phyloP scores from a whole-genome alignment of 2,329 filamentous ascomycete species.

The Trichoderma brevicompactum region DNA sequence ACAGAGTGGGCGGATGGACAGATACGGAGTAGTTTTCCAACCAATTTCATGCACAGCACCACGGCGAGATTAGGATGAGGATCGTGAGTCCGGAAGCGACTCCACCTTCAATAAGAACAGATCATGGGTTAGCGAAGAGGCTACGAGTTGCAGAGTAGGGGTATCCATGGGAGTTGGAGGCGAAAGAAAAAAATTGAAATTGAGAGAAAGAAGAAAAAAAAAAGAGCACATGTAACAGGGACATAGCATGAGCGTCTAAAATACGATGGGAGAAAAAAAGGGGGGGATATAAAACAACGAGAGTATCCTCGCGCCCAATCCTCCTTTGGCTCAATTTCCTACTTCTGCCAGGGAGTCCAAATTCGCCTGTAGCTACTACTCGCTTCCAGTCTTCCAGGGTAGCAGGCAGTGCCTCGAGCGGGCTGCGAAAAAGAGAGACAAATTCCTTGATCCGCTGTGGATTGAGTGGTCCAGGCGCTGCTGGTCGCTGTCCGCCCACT shows the following conservation, averaged over 20 bases:
- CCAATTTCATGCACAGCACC: conserved; percentile 27
- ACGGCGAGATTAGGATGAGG: conserved; percentile 27
- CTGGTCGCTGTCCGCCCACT: conserved; percentile 9
- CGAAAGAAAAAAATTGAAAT: neutral
- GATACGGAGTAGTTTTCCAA: conserved; percentile 22
- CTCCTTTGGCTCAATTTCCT: neutral
- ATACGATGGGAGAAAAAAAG: neutral
- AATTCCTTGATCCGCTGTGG: conserved; percentile 19
- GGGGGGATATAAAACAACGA: conserved; percentile 23
- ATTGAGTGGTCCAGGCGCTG: conserved; percentile 14
- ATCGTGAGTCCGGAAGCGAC: conserved; percentile 26
- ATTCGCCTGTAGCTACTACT: neutral
- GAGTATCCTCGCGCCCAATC: neutral
- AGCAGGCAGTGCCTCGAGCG: neutral
- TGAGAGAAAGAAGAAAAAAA: neutral
- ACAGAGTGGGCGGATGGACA: conserved; percentile 26
- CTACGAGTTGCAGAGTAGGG: conserved; percentile 10
- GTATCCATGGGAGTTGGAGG: conserved; percentile 12
- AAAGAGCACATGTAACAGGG: neutral
- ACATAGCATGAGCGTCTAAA: neutral
- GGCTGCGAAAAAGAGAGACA: conserved; percentile 5
- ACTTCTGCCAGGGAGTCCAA: neutral
- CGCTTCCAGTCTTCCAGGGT: conserved; percentile 7
- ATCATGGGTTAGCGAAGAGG: conserved; percentile 21
- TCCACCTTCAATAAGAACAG: conserved; percentile 21